A percentile compares a stretch with the other conserved stretches of the same genome.
phyloP scores from a whole-genome alignment of 768 basidiomycete genomes.

The Pleurotus sapidus region DNA sequence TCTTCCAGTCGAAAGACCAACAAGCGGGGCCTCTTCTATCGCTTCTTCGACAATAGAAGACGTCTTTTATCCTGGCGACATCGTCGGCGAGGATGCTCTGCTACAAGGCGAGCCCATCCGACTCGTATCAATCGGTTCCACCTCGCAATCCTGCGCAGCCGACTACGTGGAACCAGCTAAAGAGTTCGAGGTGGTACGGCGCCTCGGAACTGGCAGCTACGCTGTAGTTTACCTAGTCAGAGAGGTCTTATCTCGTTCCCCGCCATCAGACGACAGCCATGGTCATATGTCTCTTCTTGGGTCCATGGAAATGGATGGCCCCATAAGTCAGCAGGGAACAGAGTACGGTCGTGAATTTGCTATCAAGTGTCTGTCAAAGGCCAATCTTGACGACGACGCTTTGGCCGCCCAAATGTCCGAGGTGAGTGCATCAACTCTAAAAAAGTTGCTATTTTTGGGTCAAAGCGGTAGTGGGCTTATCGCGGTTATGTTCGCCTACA shows the following conservation, averaged over 20 bases:
- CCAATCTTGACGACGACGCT: slow-evolving; percentile 86
- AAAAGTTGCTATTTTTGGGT: neutral
- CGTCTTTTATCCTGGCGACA: slow-evolving; percentile 69
- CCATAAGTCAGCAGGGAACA: slow-evolving; percentile 28
- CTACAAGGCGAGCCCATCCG: slow-evolving; percentile 68
- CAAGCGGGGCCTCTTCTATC: slow-evolving; percentile 31
- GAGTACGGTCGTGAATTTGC: slow-evolving; percentile 83
- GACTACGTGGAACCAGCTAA: slow-evolving; percentile 47
- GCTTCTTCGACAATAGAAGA: slow-evolving; percentile 47
- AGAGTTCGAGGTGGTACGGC: slow-evolving; percentile 82
- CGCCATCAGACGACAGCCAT: slow-evolving; percentile 52
- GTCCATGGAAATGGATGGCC: slow-evolving; percentile 50
- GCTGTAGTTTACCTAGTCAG: slow-evolving; percentile 93
- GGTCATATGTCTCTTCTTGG: slow-evolving; percentile 46
- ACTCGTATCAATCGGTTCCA: slow-evolving; percentile 47
- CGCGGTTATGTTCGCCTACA: slow-evolving; percentile 24
- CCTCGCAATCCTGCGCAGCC: slow-evolving; percentile 26
- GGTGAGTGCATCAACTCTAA: slow-evolving; percentile 35
- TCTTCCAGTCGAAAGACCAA: slow-evolving; percentile 19
- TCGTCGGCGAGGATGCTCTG: slow-evolving; percentile 63
- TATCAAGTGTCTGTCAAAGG: slow-evolving; percentile 96
- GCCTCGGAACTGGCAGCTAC: slow-evolving; percentile 87
- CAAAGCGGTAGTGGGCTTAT: neutral
- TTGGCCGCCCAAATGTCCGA: slow-evolving; percentile 89
- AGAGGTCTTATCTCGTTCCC: slow-evolving; percentile 55